Base-by-base conservation (phyloP, 805 yeast species). In the Ogataea dorogensis region DNA sequence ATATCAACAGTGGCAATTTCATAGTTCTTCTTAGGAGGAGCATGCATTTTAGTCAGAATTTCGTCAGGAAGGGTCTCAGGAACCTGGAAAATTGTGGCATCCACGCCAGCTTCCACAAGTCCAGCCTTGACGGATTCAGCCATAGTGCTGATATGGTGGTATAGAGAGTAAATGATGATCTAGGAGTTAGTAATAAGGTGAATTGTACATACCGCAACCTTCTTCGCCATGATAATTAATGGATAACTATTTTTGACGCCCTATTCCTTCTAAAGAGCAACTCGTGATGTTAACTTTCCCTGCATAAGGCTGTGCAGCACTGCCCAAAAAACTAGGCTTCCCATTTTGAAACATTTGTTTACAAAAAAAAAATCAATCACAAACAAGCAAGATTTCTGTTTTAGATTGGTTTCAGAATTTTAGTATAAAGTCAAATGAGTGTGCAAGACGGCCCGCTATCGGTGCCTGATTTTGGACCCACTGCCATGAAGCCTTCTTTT, bases 111-210 rank as follows among this genome's bases (percentile, higher is more conserved):
- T 7, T 75, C 68, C 57, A 75, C 80, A 28, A 84, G 71, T 50
- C 95, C 95, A 37, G 64, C 64, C 64, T 81, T 73, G 54, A 77
- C 77, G 28, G 83, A 67, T 58, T 79, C 75, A 23, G 95, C 94
- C 52, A 85, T 54, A 27, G 68, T 63, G 47, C 79, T 77, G 49
- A 82, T 65, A 65, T 87, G 96, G 43, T 88, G 88, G 68, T 84
- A 86, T 49, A 81, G 60, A 24, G 95, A 81, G 73, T 87, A 87
- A 59, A 80, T 77, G 60, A 87, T 71, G 48, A 87, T 80, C 50
- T 46, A n/a, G 23, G 28, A n/a, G 24, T 35, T 15, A 28, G 27
- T 30, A 18, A 12, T 10, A n/a, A 17, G 11, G 14, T 2, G 6
- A 10, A 2, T 16, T 6, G 5, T 15, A 47, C 53, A 33, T 47